phyloP scores from a whole-genome alignment of 176 grass and related monocot species.

The Oryza meridionalis region DNA sequence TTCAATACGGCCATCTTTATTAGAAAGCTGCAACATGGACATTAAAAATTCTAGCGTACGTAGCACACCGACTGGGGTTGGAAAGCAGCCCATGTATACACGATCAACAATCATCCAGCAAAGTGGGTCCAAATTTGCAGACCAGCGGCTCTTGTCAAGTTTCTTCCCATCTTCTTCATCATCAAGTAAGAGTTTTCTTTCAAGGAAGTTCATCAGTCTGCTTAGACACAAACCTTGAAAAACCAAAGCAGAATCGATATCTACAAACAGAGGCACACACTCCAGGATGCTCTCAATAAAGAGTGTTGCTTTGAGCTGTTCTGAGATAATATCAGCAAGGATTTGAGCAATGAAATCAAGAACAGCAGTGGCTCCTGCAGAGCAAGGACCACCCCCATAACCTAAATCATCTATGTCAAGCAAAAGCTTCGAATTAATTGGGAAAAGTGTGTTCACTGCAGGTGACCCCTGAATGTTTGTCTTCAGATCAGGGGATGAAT shows the following conservation, averaged over 20 bases:
- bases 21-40: slow-evolving; percentile 96
- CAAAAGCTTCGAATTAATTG: slow-evolving; percentile 75
- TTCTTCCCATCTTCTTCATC: slow-evolving; percentile 94
- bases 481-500: slow-evolving; percentile 74
- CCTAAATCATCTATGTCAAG: slow-evolving; percentile 96
- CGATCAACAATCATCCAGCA: slow-evolving; percentile 96
- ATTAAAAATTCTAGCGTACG: slow-evolving; percentile 87
- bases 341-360: slow-evolving; percentile 98
- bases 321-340: slow-evolving; percentile 88
- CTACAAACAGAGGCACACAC: slow-evolving; percentile 87
- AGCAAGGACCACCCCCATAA: slow-evolving; percentile 96
- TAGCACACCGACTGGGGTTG: slow-evolving; percentile 84
- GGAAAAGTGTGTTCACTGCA: slow-evolving; percentile 66
- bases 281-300: slow-evolving; percentile 89
- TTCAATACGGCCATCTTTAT: slow-evolving; percentile 97
- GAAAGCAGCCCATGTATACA: slow-evolving; percentile 96
- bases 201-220: slow-evolving; percentile 98
- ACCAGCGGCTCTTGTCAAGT: slow-evolving; percentile 96
- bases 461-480: slow-evolving; percentile 58
- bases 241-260: slow-evolving; percentile 79
- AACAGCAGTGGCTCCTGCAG: slow-evolving; percentile 94
- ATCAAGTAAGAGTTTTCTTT: slow-evolving; percentile 90
- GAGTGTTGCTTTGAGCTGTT: slow-evolving; percentile 83
- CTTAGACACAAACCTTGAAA: slow-evolving; percentile 98
- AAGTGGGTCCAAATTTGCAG: slow-evolving; percentile 89